Percentiles rank a stretch among this genome's conserved stretches.
phyloP scores from a whole-genome alignment of 2,329 filamentous ascomycete species.

The Aspergillus fumigatus region DNA sequence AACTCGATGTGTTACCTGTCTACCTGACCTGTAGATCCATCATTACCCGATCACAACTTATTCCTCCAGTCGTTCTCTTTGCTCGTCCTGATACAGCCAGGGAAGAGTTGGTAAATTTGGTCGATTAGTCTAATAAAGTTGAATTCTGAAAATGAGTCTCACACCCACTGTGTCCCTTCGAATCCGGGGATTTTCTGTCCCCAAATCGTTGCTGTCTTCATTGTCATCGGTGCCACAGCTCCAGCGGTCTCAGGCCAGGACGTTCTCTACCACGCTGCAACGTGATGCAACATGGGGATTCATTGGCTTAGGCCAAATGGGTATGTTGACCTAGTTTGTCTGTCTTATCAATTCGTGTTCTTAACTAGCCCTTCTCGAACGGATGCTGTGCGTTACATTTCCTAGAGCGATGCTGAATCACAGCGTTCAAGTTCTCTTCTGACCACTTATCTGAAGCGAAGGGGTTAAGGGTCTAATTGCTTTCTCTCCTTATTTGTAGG shows the following conservation, averaged over 20 bases:
- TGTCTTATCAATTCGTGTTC: not conserved
- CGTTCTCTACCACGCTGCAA: constrained; percentile 46
- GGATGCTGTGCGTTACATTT: not conserved
- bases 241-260: constrained; percentile 12
- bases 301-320: constrained; percentile 58
- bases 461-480: not conserved
- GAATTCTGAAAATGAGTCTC: constrained; percentile 11
- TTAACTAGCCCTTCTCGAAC: not conserved
- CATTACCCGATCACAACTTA: not conserved
- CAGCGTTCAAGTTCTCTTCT: not conserved
- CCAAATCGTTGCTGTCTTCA: constrained; percentile 4
- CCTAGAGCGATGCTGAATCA: not conserved
- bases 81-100: not conserved
- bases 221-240: not conserved
- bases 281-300: constrained; percentile 54
- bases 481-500: constrained; percentile 40
- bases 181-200: constrained; percentile 7
- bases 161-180: constrained; percentile 10
- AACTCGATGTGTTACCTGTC: not conserved
- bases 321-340: constrained; percentile 34
- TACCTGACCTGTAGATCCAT: not conserved
- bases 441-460: not conserved
- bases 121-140: not conserved
- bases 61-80: not conserved
- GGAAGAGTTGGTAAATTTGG: not conserved